Conservation (phyloP, 768 basidiomycete species). For the Rhizopogon salebrosus region DNA sequence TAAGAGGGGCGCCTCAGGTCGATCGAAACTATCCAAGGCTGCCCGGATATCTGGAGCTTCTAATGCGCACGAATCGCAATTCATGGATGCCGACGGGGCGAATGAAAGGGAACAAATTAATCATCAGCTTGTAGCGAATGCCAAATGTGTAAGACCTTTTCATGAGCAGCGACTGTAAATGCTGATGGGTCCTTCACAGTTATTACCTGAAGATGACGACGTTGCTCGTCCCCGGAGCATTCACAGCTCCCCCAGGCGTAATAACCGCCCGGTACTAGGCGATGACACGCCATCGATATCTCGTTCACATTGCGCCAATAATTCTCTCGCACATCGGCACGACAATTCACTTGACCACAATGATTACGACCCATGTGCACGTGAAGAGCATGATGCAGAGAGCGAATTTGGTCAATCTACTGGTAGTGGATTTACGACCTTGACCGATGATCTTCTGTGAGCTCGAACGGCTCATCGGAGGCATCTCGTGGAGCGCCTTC, state of each 20-base stretch:
- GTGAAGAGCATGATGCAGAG: constrained; percentile 47
- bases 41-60: constrained; percentile 37
- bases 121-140: constrained; percentile 73
- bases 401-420: constrained; percentile 54
- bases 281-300: constrained; percentile 37
- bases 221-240: constrained; percentile 64
- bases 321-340: constrained; percentile 36
- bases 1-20: constrained; percentile 28
- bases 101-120: constrained; percentile 84
- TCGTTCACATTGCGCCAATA: constrained; percentile 35
- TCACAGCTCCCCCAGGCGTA: constrained; percentile 61
- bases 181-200: constrained; percentile 35
- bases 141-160: constrained; percentile 50
- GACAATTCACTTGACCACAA: constrained; percentile 40
- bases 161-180: background rate
- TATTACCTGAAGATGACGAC: constrained; percentile 55
- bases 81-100: constrained; percentile 86
- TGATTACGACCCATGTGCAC: constrained; percentile 40
- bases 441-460: constrained; percentile 54
- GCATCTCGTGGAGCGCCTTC: constrained; percentile 31
- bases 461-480: constrained; percentile 39
- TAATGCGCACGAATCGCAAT: constrained; percentile 67
- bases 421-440: constrained; percentile 14
- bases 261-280: constrained; percentile 28
- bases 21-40: constrained; percentile 25